A percentile compares a stretch with the other conserved stretches of the same genome.
Conservation (phyloP, 208 protist genomes). For the Wallacemonas rigidus region DNA sequence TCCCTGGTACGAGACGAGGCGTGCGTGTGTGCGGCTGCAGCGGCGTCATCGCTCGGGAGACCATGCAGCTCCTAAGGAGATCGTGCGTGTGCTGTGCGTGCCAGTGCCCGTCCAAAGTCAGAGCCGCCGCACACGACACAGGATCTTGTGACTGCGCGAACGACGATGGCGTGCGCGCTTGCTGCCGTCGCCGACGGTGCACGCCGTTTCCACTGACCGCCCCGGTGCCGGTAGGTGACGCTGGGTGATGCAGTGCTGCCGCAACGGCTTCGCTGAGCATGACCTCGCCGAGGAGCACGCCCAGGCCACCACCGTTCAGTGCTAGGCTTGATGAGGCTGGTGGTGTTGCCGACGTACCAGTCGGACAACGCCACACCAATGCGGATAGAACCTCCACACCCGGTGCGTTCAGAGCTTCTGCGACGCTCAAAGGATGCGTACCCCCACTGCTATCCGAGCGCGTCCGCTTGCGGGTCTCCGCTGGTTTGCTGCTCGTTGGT, state of each 20-base stretch:
- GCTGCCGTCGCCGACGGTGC: conserved; percentile 15
- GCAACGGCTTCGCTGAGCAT: conserved; percentile 46
- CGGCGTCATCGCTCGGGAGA: conserved; percentile 8
- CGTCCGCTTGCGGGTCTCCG: conserved; percentile 22
- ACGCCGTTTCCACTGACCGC: conserved; percentile 1
- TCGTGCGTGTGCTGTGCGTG: conserved; percentile 44
- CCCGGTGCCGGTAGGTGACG: neutral
- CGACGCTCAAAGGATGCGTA: neutral
- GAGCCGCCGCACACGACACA: conserved; percentile 33
- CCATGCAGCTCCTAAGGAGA: conserved; percentile 25
- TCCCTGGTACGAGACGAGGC: too few relatives aligned
- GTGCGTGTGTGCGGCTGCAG: neutral
- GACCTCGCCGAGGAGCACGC: conserved; percentile 69
- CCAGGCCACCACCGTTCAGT: neutral
- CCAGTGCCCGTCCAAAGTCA: conserved; percentile 49
- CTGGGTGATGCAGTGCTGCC: conserved; percentile 24
- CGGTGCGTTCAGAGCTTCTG: neutral
- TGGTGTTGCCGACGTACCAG: neutral
- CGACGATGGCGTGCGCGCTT: neutral
- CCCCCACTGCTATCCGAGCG: conserved; percentile 3
- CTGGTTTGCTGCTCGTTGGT: conserved; percentile 6
- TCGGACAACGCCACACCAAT: conserved; percentile 13
- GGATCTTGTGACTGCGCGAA: neutral
- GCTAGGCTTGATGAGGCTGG: neutral
- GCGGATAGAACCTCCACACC: conserved; percentile 22